Percentiles rank a stretch among this genome's conserved stretches.
Evolutionary conservation across 78 protist genomes (phyloP).

Genomic region (Guillardia theta): DNA sequence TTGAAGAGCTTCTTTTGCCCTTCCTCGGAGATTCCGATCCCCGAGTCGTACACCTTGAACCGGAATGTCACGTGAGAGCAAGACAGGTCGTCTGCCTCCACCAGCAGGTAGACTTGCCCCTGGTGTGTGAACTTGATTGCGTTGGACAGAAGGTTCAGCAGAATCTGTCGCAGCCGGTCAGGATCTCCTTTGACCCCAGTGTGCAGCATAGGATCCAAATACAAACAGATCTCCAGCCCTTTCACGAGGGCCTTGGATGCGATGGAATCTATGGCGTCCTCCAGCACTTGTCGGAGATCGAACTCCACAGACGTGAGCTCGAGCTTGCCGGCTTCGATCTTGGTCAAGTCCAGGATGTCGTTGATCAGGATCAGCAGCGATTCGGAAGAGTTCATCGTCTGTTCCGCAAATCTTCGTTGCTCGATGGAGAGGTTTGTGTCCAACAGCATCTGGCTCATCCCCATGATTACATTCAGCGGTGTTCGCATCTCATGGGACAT

Average conservation of each 20-base stretch:
- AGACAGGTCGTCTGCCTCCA: not conserved
- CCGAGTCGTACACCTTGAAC: constrained; percentile 18
- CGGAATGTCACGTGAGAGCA: not conserved
- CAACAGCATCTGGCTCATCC: not conserved
- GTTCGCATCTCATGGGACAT: constrained; percentile 32
- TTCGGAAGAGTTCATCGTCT: not conserved
- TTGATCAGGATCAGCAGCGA: constrained; percentile 4
- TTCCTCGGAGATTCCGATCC: not conserved
- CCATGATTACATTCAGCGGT: constrained; percentile 25
- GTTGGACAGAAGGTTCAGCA: not conserved
- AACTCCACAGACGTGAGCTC: not conserved
- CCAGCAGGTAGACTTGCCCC: not conserved
- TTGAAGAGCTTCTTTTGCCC: not conserved
- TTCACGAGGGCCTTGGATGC: not conserved
- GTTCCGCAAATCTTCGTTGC: not conserved
- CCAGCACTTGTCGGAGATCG: not conserved
- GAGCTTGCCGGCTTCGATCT: constrained; percentile 14
- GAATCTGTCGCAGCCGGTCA: not conserved
- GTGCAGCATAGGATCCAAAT: not conserved
- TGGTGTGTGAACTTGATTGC: not conserved
- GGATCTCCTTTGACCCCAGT: not conserved
- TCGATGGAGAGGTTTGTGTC: not conserved
- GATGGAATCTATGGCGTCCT: not conserved
- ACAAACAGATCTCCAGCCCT: not conserved
- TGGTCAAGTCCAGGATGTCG: constrained; percentile 25